These are phyloP conservation scores for Alternaria gansuensis DNA, from an alignment of 2,329 filamentous ascomycete genomes.

Conservation along the genomic window DNA sequence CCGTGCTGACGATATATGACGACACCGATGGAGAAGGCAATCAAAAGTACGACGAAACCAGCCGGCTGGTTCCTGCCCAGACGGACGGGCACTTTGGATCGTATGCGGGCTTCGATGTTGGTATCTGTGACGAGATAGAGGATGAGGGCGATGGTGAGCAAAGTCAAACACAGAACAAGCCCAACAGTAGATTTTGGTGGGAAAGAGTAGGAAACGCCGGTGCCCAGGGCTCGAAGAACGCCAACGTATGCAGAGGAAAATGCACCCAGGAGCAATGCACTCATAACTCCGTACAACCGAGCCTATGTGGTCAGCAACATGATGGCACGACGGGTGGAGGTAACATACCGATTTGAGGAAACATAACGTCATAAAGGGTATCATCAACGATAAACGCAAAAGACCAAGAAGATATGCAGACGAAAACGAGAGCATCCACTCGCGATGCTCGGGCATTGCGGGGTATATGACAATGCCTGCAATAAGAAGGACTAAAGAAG, in stretches of 20 bases:
- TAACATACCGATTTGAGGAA: slow-evolving; percentile 47
- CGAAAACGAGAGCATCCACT: slow-evolving; percentile 47
- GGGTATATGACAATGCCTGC: slow-evolving; percentile 42
- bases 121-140: slow-evolving; percentile 44
- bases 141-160: slow-evolving; percentile 46
- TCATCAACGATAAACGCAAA: slow-evolving; percentile 50
- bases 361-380: slow-evolving; percentile 51
- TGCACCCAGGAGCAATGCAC: slow-evolving; percentile 43
- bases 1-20: slow-evolving; percentile 53
- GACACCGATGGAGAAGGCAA: slow-evolving; percentile 48
- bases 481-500: slow-evolving; percentile 42
- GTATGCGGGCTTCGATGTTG: slow-evolving; percentile 41
- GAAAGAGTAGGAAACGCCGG: slow-evolving; percentile 46
- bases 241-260: slow-evolving; percentile 49
- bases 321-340: neutral
- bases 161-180: slow-evolving; percentile 41
- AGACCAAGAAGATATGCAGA: slow-evolving; percentile 47
- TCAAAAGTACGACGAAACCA: slow-evolving; percentile 52
- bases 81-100: slow-evolving; percentile 43
- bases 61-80: slow-evolving; percentile 45
- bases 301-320: slow-evolving; percentile 35
- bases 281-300: slow-evolving; percentile 48
- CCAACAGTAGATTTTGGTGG: slow-evolving; percentile 47
- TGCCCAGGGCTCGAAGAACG: slow-evolving; percentile 44
- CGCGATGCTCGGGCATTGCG: slow-evolving; percentile 47